Evolutionary conservation across 257 asterid genomes (phyloP).

Genomic region (Solanum arcanum): DNA sequence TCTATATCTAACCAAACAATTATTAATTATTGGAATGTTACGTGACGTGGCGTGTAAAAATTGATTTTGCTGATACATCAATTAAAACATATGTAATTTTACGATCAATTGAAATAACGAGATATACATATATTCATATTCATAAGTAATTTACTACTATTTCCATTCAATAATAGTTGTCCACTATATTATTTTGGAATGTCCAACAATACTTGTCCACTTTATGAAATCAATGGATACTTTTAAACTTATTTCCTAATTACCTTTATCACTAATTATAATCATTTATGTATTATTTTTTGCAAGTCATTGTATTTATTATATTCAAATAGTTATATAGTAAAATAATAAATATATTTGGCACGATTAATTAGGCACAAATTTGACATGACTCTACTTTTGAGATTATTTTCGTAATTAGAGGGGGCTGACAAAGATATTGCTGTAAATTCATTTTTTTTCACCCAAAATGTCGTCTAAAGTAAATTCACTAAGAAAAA

Average conservation of each 20-base stretch:
- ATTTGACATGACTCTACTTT: neutral
- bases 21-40: neutral
- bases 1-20: neutral
- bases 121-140: neutral
- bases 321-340: no score
- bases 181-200: neutral
- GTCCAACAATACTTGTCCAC: neutral
- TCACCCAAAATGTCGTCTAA: no score
- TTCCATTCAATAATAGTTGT: neutral
- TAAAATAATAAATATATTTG: no score
- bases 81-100: neutral
- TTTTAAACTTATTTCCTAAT: neutral
- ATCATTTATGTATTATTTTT: no score
- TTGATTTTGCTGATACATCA: neutral
- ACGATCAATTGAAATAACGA: neutral
- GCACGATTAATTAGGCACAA: no score
- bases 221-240: neutral
- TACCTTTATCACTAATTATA: neutral
- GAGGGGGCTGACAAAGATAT: no score
- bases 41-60: neutral
- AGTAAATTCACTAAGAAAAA: no score
- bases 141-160: neutral
- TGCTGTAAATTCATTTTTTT: no score
- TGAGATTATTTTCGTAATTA: no score
- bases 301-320: no score